Percentiles rank a stretch among this genome's conserved stretches.
Evolutionary conservation across 2,329 filamentous ascomycete genomes (phyloP).

Genomic region (Hypomyces perniciosus): DNA sequence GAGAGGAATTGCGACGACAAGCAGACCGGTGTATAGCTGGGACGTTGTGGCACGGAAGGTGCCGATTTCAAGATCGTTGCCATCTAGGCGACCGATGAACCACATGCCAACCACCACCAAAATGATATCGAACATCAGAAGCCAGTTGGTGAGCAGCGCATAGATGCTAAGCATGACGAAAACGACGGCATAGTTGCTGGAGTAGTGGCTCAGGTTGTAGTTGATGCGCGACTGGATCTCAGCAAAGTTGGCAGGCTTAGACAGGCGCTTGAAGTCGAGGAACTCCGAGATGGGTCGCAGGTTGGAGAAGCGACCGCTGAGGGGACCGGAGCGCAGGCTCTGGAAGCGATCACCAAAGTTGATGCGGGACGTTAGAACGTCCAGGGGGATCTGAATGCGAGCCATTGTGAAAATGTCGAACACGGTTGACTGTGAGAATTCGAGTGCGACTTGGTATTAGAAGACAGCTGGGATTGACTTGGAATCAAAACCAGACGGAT

Average conservation of each 20-base stretch:
- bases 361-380: slow-evolving; percentile 83
- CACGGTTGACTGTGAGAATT: slow-evolving; percentile 4
- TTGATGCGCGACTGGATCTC: slow-evolving; percentile 90
- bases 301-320: slow-evolving; percentile 83
- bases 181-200: slow-evolving; percentile 93
- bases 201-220: slow-evolving; percentile 96
- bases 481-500: background rate
- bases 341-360: slow-evolving; percentile 82
- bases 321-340: slow-evolving; percentile 69
- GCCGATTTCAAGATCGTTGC: slow-evolving; percentile 81
- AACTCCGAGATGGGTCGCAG: slow-evolving; percentile 89
- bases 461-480: background rate
- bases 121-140: slow-evolving; percentile 86
- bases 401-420: slow-evolving; percentile 51
- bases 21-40: slow-evolving; percentile 86
- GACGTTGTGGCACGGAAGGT: slow-evolving; percentile 77
- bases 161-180: slow-evolving; percentile 96
- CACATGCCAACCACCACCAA: slow-evolving; percentile 83
- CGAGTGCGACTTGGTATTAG: background rate
- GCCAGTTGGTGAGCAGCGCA: slow-evolving; percentile 79
- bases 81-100: slow-evolving; percentile 84
- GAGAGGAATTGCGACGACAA: slow-evolving; percentile 77
- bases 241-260: slow-evolving; percentile 85
- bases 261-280: slow-evolving; percentile 89
- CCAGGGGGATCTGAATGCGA: slow-evolving; percentile 86